Base-by-base conservation (phyloP, 371 early-diverging fungal genomes). In the Saksenaea oblongispora region DNA sequence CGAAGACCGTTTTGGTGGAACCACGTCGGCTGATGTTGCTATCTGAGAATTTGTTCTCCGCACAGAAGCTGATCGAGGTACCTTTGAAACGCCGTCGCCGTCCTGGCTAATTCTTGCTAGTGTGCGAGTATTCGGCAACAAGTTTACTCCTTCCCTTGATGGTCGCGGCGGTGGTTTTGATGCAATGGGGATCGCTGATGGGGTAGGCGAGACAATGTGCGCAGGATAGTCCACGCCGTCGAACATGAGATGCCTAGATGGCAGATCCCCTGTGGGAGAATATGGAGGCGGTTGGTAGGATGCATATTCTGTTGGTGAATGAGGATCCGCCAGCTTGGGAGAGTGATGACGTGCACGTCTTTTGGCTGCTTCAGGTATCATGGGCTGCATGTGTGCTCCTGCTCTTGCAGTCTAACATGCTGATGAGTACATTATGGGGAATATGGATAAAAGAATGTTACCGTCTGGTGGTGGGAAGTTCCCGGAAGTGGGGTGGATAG, bases 61-160 rank as follows among this genome's bases (percentile, higher is more conserved):
- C 7, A 31, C 7, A 56, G 17, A 18, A 36, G 28, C 10, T 34
- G 63, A 17, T 15, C 3, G 34, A 17, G 39, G 56, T 13, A 58
- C 55, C 26, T 59, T 58, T 18, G 63, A 59, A 39, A 67, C 54
- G 51, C 62, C 47, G 14, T 41, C 42, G 14, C 42, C 18, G 14
- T 41, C 42, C 5, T 41, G 18, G 14, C 18, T 17, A 41, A 22
- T 47, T 10, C n/a, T 3, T 3, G 51, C n/a, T 11, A 18, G 9
- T 9, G 3, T 47, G 22, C 51, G n/a, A 2, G 39, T 34, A 14
- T 61, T 59, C 54, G 74, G 64, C 1, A 41, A 61, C 13, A 81
- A 60, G 14, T 75, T 71, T 5, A 82, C 82, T 17, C 82, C 82
- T 59, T 82, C 82, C n/a, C 79, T 73, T 4, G 82, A 75, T 15